Evolutionary conservation across 345 rosid genomes (phyloP).

Genomic region (Populus nigra): DNA sequence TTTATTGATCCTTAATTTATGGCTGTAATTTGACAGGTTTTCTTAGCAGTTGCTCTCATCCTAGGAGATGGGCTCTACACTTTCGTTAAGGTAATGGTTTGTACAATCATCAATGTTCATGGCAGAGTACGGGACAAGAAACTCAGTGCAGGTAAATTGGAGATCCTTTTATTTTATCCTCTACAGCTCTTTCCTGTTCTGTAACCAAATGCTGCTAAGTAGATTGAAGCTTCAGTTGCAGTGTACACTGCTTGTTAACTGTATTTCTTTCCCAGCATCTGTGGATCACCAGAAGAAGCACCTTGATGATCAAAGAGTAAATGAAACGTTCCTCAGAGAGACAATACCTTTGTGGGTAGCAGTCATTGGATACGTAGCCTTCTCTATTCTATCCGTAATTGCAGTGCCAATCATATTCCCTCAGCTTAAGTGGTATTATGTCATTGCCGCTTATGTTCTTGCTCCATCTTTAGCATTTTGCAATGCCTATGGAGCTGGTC

Average conservation of each 20-base stretch:
- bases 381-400: slow-evolving; percentile 54
- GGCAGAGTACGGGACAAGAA: slow-evolving; percentile 46
- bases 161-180: not conserved
- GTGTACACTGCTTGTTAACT: not conserved
- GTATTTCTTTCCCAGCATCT: not conserved
- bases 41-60: slow-evolving; percentile 74
- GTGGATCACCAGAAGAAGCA: slow-evolving; percentile 25
- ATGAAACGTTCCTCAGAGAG: slow-evolving; percentile 66
- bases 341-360: slow-evolving; percentile 78
- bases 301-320: slow-evolving; percentile 40
- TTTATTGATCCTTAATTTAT: not conserved
- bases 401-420: slow-evolving; percentile 80
- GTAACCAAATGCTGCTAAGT: too few species aligned
- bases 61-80: slow-evolving; percentile 94
- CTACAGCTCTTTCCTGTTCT: not conserved
- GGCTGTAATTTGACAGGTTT: slow-evolving; percentile 41
- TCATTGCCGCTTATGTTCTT: slow-evolving; percentile 65
- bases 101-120: slow-evolving; percentile 49
- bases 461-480: slow-evolving; percentile 92
- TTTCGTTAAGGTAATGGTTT: slow-evolving; percentile 57
- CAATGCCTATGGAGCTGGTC: slow-evolving; percentile 93
- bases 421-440: slow-evolving; percentile 86
- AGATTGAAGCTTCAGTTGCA: not conserved
- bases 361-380: slow-evolving; percentile 51
- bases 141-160: slow-evolving; percentile 16